Base-by-base conservation (phyloP, 306 rosid species). In the Argentina anserina region DNA sequence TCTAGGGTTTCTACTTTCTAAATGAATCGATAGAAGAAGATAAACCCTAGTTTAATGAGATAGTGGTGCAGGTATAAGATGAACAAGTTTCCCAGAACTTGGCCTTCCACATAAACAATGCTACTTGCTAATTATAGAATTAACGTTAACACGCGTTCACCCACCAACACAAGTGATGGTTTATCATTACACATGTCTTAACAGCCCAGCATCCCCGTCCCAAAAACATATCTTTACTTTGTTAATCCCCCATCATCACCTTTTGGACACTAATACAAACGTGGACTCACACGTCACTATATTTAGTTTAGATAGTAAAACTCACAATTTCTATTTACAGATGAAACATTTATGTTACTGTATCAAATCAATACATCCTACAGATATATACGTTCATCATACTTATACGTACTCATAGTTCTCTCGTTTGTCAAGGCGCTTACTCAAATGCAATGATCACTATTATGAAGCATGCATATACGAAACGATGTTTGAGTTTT, bases 121-220 rank as follows among this genome's bases (percentile, higher is more conserved):
- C 20, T 34, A 52, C n/a, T 17, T 25, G 50, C 25, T 25, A 53
- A 55, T 37, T 39, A 70, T 37, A 37, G 28, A 21, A 70, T 36
- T 52, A 21, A 20, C 52, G 23, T 52, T 12, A 11, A 17, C 74
- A 36, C 33, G 39, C 25, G 0, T 67, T 43, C 31, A 46, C 41
- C 42, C 59, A 69, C 31, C 26, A 70, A 8, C 25, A 50, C 13
- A 36, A 3, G 63, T 17, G 21, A 52, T 52, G 14, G 59, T 23
- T 70, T 41, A 70, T 52, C 40, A 70, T 70, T 52, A 25, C 75
- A 39, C 65, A 25, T 55, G 65, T 52, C 73, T 55, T 55, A 53
- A 59, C 65, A 55, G 65, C 52, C 47, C 17, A 70, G 65, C 65
- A 70, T 3, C 74, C 64, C 23, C 2, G 65, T 50, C 74, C 64